Evolutionary conservation across 1,284 basidiomycete genomes (phyloP), one percentile per base, ranked within the genome.

Genomic region (Ganoderma sinense): DNA sequence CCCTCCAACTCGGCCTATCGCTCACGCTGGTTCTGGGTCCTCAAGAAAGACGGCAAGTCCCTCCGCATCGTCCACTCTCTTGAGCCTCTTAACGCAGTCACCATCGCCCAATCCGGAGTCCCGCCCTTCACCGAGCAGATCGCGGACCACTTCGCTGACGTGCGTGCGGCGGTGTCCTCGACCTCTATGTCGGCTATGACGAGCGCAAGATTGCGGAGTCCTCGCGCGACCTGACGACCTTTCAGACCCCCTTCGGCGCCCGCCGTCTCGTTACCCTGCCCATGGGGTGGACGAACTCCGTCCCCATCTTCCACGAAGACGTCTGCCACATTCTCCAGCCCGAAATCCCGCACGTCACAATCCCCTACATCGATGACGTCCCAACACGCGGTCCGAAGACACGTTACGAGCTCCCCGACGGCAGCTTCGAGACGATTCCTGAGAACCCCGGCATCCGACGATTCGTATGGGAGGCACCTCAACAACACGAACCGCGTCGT

Each of bases 261-360:
- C 65, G 74, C 18, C 73, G 75, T 20, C 75, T 82, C 0, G 71
- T 68, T 0, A 76, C 72, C 0, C 67, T 84, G 0, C 83, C 82
- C 0, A 82, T 82, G 81, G 83, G 83, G 0, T 85, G 78, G 78
- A 83, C 81, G 0, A 83, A 84, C 62, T 83, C 80, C 0, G 78
- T 82, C 0, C 78, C 79, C 0, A 80, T 82, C 16, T 80, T 82
- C 59, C 81, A 84, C 67, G 78, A 79, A 40, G 75, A 81, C 66
- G 74, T 84, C 2, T 78, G 76, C 0, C 78, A 77, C 62, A 82
- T 82, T 43, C 72, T 85, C 0, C 75, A 81, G 45, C 70, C 73
- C 4, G 78, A 85, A 63, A 83, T 84, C 74, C 80, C 79, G 2
- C 26, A 81, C 13, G 23, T 75, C 45, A 78, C 81, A 0, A 67